Evolutionary conservation across 805 yeast species (phyloP), one percentile per base, ranked within the genome.

Genomic region (Metschnikowia drakensbergensis): DNA sequence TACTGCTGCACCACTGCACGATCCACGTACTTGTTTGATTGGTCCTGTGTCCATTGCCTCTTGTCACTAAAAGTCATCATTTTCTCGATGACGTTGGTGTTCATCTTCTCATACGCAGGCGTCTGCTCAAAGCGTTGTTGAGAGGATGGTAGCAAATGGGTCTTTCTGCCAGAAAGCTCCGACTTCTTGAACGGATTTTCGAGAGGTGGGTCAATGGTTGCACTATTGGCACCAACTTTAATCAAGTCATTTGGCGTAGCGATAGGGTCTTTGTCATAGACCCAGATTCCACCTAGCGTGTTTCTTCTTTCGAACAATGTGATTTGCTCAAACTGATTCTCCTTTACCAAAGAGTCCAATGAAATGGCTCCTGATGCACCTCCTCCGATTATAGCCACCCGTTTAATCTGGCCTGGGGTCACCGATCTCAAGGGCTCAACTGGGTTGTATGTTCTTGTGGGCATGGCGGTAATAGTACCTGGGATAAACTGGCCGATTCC

Each of bases 331-430:
- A 72, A 66, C 1, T 46, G 48, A 2, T 55, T 49, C 48, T 75
- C 77, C 44, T 66, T 58, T 3, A 72, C 53, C 9, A 76, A 54
- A 0, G 69, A 38, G 40, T 75, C 79, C 6, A 75, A 58, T 0
- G 69, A 59, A 40, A 76, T 66, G 23, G 76, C 70, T 5, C 80
- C 81, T 3, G 76, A 68, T 5, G 81, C 79, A 10, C 81, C 81
- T n/a, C 76, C 80, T 4, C 81, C 80, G 30, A 76, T 72, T 29
- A 76, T 65, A 17, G 77, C 80, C 6, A 75, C 57, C 4, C 64
- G 56, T 42, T 57, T 59, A 23, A 65, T 58, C 13, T 47, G 52
- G 5, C 39, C 32, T 1, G 39, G 40, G 4, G 22, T 9, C 3
- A 35, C 34, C n/a, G 37, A 32, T 5, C 39, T 28, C 29, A 35